These are phyloP conservation scores for Rhazya stricta DNA, from an alignment of 257 asterid species.

Conservation along the genomic window DNA sequence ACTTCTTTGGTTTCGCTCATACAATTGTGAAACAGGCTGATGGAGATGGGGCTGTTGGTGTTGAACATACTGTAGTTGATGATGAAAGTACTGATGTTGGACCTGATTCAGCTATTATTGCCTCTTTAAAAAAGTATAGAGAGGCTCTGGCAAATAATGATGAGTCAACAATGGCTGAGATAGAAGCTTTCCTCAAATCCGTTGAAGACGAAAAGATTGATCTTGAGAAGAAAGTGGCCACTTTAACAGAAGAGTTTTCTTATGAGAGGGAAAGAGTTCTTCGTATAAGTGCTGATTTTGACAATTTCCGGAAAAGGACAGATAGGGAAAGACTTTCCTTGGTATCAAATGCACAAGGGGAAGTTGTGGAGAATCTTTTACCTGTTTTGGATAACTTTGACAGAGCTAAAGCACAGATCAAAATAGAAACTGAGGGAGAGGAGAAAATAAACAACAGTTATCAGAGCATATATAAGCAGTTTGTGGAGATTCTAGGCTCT, in stretches of 20 bases:
- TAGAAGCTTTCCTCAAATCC: constrained; percentile 52
- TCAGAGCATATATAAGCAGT: constrained; percentile 73
- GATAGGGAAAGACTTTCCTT: constrained; percentile 62
- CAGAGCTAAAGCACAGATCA: constrained; percentile 73
- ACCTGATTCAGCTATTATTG: constrained; percentile 40
- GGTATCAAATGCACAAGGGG: constrained; percentile 74
- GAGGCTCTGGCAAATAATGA: constrained; percentile 68
- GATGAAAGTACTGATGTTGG: constrained; percentile 34
- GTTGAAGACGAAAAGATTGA: constrained; percentile 59
- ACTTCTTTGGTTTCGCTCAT: not conserved
- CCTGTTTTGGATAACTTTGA: constrained; percentile 82
- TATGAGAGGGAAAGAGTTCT: constrained; percentile 61
- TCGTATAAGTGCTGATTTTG: constrained; percentile 78
- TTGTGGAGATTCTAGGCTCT: constrained; percentile 65
- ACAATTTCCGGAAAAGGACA: constrained; percentile 73
- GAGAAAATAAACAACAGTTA: constrained; percentile 66
- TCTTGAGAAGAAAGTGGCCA: constrained; percentile 47
- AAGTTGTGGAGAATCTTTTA: constrained; percentile 63
- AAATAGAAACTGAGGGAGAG: constrained; percentile 74
- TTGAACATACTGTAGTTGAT: constrained; percentile 36
- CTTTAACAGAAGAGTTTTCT: constrained; percentile 54
- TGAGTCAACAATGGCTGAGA: constrained; percentile 52
- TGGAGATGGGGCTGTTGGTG: constrained; percentile 31
- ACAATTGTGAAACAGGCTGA: constrained; percentile 35
- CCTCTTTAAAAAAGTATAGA: constrained; percentile 48